Base-by-base conservation (phyloP, 2,329 filamentous ascomycete genomes). In the Arthrobotrys conoides region DNA sequence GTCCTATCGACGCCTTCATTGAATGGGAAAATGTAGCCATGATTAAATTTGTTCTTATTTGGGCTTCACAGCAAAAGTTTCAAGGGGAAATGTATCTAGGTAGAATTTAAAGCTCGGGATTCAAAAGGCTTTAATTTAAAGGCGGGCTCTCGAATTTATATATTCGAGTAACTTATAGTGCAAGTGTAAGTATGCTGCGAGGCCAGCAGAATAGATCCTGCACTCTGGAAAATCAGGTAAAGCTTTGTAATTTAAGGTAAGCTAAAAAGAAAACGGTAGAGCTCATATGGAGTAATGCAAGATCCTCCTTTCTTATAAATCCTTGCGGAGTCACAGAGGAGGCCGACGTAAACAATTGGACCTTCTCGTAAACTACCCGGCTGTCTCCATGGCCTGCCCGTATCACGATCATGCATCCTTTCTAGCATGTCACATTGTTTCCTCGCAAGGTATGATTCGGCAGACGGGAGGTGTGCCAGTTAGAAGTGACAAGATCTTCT, bases 21-120 rank as follows among this genome's bases (percentile, higher is more conserved):
- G 75, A 27, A 18, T 55, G 59, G 27, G 75, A 57, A 51, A 78
- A 72, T 53, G 67, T 69, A 5, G 75, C 68, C 75, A 78, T 78
- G 30, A 51, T 33, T 30, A 18, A 16, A 4, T 12, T 55, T 55
- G 8, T 22, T 5, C 18, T 68, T 36, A 55, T 38, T 38, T 41
- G 33, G 14, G 30, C 5, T 53, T 38, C 38, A 41, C 5, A 16
- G 38, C 12, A 48, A 16, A 48, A 22, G n/a, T 48, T 1, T 48
- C 18, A 48, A 22, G n/a, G 16, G 38, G 5, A 16, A n/a, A 16
- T 41, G 3, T 41, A 41, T 16, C 9, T 36, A 36, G 9, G 33
- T 36, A 2, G 33, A 12, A 12, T 36, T n/a, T 2, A 36, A 36
- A 36, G 33, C 33, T 36, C 8, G 33, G 9, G 9, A 36, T 36